These are phyloP conservation scores for Chrysosporium keratinophilum DNA, from an alignment of 2,329 filamentous ascomycete genomes.

Conservation along the genomic window DNA sequence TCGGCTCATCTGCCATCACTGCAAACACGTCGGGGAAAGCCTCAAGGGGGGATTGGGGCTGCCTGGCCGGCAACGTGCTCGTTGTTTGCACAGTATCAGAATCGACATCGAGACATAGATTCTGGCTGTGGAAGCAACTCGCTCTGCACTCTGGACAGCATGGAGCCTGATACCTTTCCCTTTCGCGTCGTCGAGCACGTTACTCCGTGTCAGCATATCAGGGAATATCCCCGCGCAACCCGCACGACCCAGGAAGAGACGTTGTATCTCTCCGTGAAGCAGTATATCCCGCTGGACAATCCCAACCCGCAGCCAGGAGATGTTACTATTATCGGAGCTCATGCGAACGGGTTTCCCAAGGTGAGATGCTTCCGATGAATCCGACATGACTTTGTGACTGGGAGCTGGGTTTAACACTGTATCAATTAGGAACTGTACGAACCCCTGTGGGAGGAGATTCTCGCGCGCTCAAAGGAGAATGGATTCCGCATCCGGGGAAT, in stretches of 20 bases:
- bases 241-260: constrained; percentile 62
- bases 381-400: not conserved
- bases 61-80: too few species aligned
- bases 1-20: too few species aligned
- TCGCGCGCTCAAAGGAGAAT: constrained; percentile 45
- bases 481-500: constrained; percentile 67
- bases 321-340: constrained; percentile 73
- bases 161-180: constrained; percentile 16
- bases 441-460: constrained; percentile 76
- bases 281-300: constrained; percentile 72
- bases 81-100: too few species aligned
- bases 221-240: constrained; percentile 68
- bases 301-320: constrained; percentile 58
- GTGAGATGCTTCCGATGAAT: constrained; percentile 33
- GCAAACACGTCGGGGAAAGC: too few species aligned
- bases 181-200: constrained; percentile 60
- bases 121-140: not conserved
- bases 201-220: constrained; percentile 64
- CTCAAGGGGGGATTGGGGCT: too few species aligned
- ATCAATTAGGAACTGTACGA: constrained; percentile 79
- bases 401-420: constrained; percentile 9
- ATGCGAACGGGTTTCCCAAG: constrained; percentile 91
- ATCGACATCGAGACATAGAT: too few species aligned
- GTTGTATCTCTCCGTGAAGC: constrained; percentile 67
- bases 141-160: too few species aligned